Evolutionary conservation across 345 rosid species (phyloP), one percentile per base, ranked within the genome.

Genomic region (Excoecaria cochinchinensis): DNA sequence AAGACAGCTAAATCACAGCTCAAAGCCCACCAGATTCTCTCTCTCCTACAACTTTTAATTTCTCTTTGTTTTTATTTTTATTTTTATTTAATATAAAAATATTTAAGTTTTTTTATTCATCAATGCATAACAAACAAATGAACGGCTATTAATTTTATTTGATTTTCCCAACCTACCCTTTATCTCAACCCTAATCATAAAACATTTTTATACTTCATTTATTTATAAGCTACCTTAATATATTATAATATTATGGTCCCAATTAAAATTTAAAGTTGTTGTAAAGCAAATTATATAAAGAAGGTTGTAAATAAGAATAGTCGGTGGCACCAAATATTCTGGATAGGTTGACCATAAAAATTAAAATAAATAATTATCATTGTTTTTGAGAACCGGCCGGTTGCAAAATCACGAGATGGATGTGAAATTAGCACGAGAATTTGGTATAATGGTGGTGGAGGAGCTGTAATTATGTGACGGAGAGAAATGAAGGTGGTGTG

Each of bases 1-100:
- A 67, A 72, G 92, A 89, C 95, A 91, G 90, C 98, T 90, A 89
- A 78, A 89, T 76, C 92, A 93, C 97, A 91, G 95, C 98, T 90
- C 95, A 89, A 88, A 79, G 53, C 85, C 90, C 86, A 84, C 86
- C 87, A 76, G 76, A 81, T 72, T 82, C 89, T 80, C 81, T 83
- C 86, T 51, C 83, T 63, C 52, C 21, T 3, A 5, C 19, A 31
- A 59, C 22, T 69, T 3, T 31, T 2, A 14, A 31, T 31, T 31
- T 31, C 31, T n/a, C n/a, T n/a, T n/a, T n/a, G 31, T 2, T 31
- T 2, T 31, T 31, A 2, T 25, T 31, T 6, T 52, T 51, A 0
- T 3, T 8, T 6, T 38, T 62, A 21, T n/a, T 59, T 14, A 6
- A 40, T 31, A 11, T 14, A 2, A 25, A 46, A 17, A 25, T 36